Percentiles rank a stretch among this genome's conserved stretches.
Conservation (phyloP, 106 monocot genomes). For the Gastrodia elata region DNA sequence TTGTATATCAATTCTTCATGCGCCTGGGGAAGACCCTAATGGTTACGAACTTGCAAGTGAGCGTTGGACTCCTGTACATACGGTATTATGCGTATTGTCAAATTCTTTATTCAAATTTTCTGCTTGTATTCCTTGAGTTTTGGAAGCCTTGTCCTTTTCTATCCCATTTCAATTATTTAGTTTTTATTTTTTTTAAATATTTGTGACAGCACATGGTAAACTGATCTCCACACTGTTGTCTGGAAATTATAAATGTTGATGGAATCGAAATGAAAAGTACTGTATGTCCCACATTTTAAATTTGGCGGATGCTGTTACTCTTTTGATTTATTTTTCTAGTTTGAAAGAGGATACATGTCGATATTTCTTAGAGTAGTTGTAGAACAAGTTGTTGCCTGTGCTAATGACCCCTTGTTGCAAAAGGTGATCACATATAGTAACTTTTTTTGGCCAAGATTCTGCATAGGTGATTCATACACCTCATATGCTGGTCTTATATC, state of each 20-base stretch:
- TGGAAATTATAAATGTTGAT: neutral
- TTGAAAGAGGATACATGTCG: no score
- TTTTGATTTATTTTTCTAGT: no score
- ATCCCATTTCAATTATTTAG: neutral
- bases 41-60: conserved; percentile 60
- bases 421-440: neutral
- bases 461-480: no score
- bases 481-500: no score
- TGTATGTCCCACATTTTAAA: neutral
- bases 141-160: neutral
- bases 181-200: neutral
- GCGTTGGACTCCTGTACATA: conserved; percentile 46
- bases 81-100: conserved; percentile 12
- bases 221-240: neutral
- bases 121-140: neutral
- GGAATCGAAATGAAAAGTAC: neutral
- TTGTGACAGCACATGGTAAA: neutral
- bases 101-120: neutral
- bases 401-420: neutral
- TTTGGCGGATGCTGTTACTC: no score
- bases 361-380: neutral
- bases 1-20: conserved; percentile 70
- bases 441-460: no score
- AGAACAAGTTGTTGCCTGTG: neutral
- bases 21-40: conserved; percentile 59